Base-by-base conservation (phyloP, 495 filamentous ascomycete genomes). In the Penicilliopsis zonata region DNA sequence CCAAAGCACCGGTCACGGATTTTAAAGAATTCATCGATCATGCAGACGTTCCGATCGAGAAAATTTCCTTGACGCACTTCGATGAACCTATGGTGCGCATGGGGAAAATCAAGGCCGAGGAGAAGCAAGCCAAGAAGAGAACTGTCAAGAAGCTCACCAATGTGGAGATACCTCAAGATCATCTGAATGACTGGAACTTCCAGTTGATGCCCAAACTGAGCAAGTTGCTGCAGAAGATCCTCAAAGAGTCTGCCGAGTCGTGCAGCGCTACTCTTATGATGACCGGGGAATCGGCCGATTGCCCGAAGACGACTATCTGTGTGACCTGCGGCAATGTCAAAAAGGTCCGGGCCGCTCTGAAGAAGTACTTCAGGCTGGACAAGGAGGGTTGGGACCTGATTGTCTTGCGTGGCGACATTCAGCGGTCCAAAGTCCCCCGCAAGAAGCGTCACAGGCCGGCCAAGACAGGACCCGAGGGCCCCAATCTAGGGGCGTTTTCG, bases 191-290 rank as follows among this genome's bases (percentile, higher is more conserved):
- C 35, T 86, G 80, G 76, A 79, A 84, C 37, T 72, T 63, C 16
- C 65, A 69, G 2, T 58, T 84, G 43, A 75, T 84, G 64, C 80
- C 80, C 0, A 70, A 77, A 38, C 61, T 86, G 42, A 78, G 82
- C 43, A 61, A 69, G 50, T 46, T 86, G 65, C 52, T 85, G 52
- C 61, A 73, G 58, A 61, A 80, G 65, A 55, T 69, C 58, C 38
- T 76, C 51, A 70, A 67, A 14, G 61, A 69, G 3, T 60, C 65
- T 1, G 54, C 54, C 1, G 81, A 86, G 45, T 84, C 80, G 2
- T 81, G 81, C 14, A 76, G 80, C 35, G 79, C 80, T 9, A 77
- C 72, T 14, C 63, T 85, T 9, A 79, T 82, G 50, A 81, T 80
- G 47, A 74, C 82, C 18, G 81, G 81, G 32, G 78, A 82, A 30